Evolutionary conservation across 495 filamentous ascomycete genomes (phyloP).

Genomic region (Achaetomiella virescens): DNA sequence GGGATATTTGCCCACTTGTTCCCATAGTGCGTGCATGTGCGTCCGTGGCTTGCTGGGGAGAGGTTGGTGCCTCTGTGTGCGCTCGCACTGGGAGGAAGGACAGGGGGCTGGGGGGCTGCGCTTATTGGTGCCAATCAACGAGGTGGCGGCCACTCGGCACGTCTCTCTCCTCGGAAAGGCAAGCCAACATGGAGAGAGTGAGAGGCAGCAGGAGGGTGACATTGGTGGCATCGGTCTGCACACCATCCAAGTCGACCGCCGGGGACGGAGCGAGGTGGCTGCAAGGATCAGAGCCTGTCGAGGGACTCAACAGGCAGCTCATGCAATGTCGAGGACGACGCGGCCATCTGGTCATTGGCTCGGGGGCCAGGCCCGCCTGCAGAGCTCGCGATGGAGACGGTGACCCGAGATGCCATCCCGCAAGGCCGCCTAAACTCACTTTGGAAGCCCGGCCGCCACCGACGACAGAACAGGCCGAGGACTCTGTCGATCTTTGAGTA

Average conservation of each 20-base stretch:
- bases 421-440: slow-evolving; percentile 20
- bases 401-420: slow-evolving; percentile 6
- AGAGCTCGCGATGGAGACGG: slow-evolving; percentile 19
- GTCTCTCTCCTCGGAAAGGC: slow-evolving; percentile 32
- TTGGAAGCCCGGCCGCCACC: slow-evolving; percentile 15
- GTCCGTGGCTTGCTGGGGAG: slow-evolving; percentile 13
- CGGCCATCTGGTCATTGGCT: slow-evolving; percentile 25
- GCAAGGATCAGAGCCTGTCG: slow-evolving; percentile 27
- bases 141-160: slow-evolving; percentile 36
- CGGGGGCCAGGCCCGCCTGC: slow-evolving; percentile 22
- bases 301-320: slow-evolving; percentile 34
- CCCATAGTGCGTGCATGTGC: slow-evolving; percentile 9
- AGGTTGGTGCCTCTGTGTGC: slow-evolving; percentile 17
- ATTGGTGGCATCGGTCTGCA: slow-evolving; percentile 25
- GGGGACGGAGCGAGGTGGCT: slow-evolving; percentile 26
- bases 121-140: slow-evolving; percentile 41
- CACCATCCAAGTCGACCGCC: slow-evolving; percentile 25
- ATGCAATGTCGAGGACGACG: slow-evolving; percentile 26
- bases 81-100: slow-evolving; percentile 22
- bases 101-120: slow-evolving; percentile 22
- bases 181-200: slow-evolving; percentile 22
- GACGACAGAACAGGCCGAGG: slow-evolving; percentile 2
- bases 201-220: slow-evolving; percentile 15
- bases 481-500: slow-evolving; percentile 15
- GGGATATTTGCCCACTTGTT: slow-evolving; percentile 18